Percentiles rank a stretch among this genome's conserved stretches.
Evolutionary conservation across 1,139 yeast genomes (phyloP).

Genomic region (Lodderomyces oxycetoniae): DNA sequence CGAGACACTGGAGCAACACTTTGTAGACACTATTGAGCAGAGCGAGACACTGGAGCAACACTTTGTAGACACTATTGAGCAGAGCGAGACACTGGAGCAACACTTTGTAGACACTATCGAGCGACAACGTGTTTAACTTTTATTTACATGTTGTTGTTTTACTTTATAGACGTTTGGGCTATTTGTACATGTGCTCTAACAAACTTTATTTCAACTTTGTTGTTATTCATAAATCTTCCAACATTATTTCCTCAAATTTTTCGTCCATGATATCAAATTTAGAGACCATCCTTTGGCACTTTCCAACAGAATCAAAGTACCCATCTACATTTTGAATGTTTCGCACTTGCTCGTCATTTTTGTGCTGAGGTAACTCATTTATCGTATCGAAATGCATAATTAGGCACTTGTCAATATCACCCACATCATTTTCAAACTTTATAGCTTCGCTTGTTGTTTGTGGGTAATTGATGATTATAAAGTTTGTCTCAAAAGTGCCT

Average conservation of each 20-base stretch:
- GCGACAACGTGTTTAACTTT: no score
- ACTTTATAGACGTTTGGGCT: no score
- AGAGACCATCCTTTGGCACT: conserved; percentile 24
- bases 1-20: no score
- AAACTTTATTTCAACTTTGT: background rate
- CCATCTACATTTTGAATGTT: conserved; percentile 42
- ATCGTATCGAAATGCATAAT: conserved; percentile 30
- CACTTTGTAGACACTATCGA: no score
- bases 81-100: no score
- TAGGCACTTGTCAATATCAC: conserved; percentile 40
- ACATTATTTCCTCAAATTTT: conserved; percentile 21
- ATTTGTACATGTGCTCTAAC: no score
- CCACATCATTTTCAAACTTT: conserved; percentile 54
- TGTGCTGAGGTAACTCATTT: conserved; percentile 21
- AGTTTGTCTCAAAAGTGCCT: conserved; percentile 41
- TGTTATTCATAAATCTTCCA: conserved; percentile 17
- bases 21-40: no score
- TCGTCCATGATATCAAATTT: conserved; percentile 23
- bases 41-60: no score
- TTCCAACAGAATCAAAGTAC: conserved; percentile 58
- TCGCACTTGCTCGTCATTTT: conserved; percentile 28
- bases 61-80: no score
- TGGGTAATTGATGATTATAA: conserved; percentile 52
- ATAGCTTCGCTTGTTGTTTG: conserved; percentile 58
- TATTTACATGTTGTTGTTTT: no score